Base-by-base conservation (phyloP, 176 grass and related monocot genomes). In the Melocanna baccifera region DNA sequence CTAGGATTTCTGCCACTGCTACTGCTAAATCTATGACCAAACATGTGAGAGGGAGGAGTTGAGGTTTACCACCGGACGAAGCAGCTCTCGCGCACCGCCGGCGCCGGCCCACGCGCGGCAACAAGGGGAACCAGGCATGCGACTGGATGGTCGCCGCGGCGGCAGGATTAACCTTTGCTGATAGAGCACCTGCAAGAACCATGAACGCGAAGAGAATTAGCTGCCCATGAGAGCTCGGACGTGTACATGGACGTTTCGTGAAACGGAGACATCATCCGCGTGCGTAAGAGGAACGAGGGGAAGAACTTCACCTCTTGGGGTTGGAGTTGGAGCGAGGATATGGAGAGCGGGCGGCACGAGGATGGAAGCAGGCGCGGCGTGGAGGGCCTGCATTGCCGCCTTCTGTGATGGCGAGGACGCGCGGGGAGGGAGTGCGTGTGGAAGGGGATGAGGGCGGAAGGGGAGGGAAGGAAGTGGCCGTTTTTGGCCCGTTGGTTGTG, bases 321-420 rank as follows among this genome's bases (percentile, higher is more conserved):
- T 50, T 20, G 77, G 7, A 47, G 57, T 15, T 12, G 83, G 18
- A 15, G 37, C 66, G 16, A 86, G 26, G 47, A 68, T 40, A 5
- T 55, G 84, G 66, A 47, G 47, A 72, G 88, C 72, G 2, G 73
- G 64, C 20, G 78, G 66, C 57, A 23, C 56, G 73, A 86, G 41
- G 72, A 86, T 83, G 57, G 88, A 83, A 16, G 88, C 78, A 2
- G 73, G 73, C 55, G 84, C 56, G 29, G 79, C 71, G 12, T 57
- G 67, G 84, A 86, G 68, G 28, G 46, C 52, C 67, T 71, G 84
- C 88, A 90, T 90, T 55, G 55, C 72, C 37, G 46, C 34, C 66
- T 32, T 84, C 46, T 72, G 26, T 2, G 46, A 18, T 30, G 75
- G 55, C 57, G 63, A 47, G 40, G 64, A 25, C 26, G 63, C 29